A percentile compares a stretch with the other conserved stretches of the same genome.
These are phyloP conservation scores for Lichtheimia hyalospora DNA, from an alignment of 371 early-diverging fungal genomes.

Conservation along the genomic window DNA sequence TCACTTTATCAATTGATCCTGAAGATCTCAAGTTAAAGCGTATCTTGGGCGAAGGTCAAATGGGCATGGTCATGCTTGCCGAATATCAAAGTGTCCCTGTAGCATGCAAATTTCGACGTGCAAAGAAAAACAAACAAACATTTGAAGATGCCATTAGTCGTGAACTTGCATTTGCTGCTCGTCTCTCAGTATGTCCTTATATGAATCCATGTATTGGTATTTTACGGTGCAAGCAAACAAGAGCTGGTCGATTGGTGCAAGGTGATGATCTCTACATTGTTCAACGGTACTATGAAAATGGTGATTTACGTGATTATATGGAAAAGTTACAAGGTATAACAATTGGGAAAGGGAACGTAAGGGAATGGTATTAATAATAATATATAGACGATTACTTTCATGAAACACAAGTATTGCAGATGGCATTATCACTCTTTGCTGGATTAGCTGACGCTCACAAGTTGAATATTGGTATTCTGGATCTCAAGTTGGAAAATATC, in stretches of 20 bases:
- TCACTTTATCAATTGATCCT: not conserved
- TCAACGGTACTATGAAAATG: constrained; percentile 16
- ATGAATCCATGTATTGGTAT: constrained; percentile 32
- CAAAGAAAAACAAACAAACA: not conserved
- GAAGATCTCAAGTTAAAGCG: not conserved
- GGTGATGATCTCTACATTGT: constrained; percentile 3
- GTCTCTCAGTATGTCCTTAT: constrained; percentile 24
- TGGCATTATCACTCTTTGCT: constrained; percentile 30
- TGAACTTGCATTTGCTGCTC: constrained; percentile 32
- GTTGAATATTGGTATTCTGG: constrained; percentile 34
- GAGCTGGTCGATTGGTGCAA: not conserved
- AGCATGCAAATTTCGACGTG: constrained; percentile 31
- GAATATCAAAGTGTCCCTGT: constrained; percentile 17
- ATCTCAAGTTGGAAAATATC: constrained; percentile 41
- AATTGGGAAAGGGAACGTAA: not conserved
- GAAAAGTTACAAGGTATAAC: constrained; percentile 7
- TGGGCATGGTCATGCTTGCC: constrained; percentile 21
- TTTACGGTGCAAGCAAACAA: constrained; percentile 9
- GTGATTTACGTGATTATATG: constrained; percentile 32
- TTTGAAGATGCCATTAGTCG: constrained; percentile 13
- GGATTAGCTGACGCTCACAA: constrained; percentile 32
- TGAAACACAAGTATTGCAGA: constrained; percentile 26
- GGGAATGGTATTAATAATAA: not conserved
- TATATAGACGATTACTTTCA: constrained; percentile 11
- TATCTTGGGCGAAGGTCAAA: constrained; percentile 30